Base-by-base conservation (phyloP, 352 stramenopile genomes). In the Blastocystis sp. region DNA sequence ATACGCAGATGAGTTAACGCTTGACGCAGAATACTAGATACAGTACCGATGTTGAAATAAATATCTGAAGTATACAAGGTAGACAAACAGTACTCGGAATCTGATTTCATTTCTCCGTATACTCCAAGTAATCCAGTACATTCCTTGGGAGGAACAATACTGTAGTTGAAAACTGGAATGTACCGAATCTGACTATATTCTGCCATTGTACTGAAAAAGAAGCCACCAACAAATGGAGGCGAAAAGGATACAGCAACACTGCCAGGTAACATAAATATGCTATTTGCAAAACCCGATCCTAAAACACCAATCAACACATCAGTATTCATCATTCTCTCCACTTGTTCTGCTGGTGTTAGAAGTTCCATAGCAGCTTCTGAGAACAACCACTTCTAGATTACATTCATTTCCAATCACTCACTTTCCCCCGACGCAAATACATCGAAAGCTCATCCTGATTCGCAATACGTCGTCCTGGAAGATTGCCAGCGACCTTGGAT, bases 141-240 rank as follows among this genome's bases (percentile, higher is more conserved):
- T 48, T 88, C 77, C 22, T 88, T 77, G 17, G 77, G 77, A 24
- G 62, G 58, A 37, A 77, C 35, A 48, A 77, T 77, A 42, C 58
- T 88, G 30, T 88, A 88, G 30, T 88, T 88, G 27, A 75, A 88
- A 17, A 88, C 62, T 4, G 77, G 77, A 30, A 88, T 62, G n/a
- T 88, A 88, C 42, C 58, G 77, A 37, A 88, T 68, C 57, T 88
- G 58, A 27, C 58, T 54, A 44, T 60, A 88, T 53, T 88, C 77
- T 53, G 77, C 58, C 58, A 88, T 88, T 48, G 77, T 77, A 27
- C 62, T 73, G 48, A 88, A 88, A 44, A 88, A 88, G 62, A 77
- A 88, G 17, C 77, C 77, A n/a, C 77, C 77, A 24, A 88, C 62
- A n/a, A 57, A 88, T 27, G 77, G 77, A 24, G 77, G 77, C 19